phyloP scores from a whole-genome alignment of 2,329 filamentous ascomycete genomes.

The Apiospora pterosperma region DNA sequence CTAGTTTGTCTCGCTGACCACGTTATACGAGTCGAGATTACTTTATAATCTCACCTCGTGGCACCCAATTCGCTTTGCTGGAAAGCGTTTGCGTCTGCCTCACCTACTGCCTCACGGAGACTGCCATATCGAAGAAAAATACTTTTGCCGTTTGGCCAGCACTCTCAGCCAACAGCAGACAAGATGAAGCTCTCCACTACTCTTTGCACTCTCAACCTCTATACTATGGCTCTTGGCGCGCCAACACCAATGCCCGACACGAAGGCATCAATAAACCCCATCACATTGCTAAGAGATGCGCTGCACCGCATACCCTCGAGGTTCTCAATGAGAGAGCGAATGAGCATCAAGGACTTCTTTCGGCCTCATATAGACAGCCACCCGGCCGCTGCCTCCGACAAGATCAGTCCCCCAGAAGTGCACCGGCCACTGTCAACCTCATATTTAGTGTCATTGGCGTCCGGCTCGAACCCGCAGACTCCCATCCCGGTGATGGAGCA shows the following conservation, averaged over 20 bases:
- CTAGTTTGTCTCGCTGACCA: neutral
- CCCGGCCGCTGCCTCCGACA: neutral
- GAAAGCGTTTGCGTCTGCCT: neutral
- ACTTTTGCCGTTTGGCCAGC: neutral
- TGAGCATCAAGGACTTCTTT: neutral
- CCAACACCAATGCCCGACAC: neutral
- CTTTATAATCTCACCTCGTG: neutral
- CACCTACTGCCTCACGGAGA: neutral
- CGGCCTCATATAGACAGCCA: neutral
- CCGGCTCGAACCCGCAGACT: constrained; percentile 9
- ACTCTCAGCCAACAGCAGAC: neutral
- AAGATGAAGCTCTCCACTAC: constrained; percentile 3
- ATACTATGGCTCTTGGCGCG: neutral
- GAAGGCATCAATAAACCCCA: neutral
- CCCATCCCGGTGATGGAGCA: constrained; percentile 16
- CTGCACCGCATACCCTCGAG: neutral
- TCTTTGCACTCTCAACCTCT: neutral
- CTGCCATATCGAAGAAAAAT: neutral
- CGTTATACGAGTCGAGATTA: neutral
- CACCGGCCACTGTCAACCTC: neutral
- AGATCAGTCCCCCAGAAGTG: neutral
- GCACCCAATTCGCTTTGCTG: neutral
- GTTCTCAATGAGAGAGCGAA: neutral
- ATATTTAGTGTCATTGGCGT: constrained; percentile 5
- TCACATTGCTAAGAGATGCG: neutral